phyloP scores from a whole-genome alignment of 78 protist species.

The Anaeramoeba ignava region DNA sequence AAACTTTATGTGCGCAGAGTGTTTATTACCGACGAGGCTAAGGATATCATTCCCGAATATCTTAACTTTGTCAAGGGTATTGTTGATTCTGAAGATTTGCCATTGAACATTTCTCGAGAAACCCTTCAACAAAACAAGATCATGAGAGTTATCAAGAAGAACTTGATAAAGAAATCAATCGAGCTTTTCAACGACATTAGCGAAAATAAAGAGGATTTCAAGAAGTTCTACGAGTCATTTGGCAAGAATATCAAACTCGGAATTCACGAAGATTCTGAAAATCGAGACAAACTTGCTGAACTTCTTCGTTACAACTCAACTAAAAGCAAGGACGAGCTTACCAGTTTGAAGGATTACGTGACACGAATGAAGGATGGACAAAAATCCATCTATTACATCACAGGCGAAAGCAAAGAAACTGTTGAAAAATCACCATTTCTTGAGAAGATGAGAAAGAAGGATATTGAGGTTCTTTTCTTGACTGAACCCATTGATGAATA shows the following conservation, averaged over 20 bases:
- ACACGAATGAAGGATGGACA: constrained; percentile 94
- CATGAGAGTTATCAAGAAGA: constrained; percentile 94
- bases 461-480: constrained; percentile 93
- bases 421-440: constrained; percentile 80
- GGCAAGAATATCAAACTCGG: constrained; percentile 96
- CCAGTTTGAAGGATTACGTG: constrained; percentile 95
- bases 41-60: constrained; percentile 96
- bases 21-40: constrained; percentile 98
- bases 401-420: constrained; percentile 76
- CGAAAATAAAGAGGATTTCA: constrained; percentile 82
- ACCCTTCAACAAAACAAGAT: constrained; percentile 96
- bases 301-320: constrained; percentile 90
- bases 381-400: constrained; percentile 96
- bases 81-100: constrained; percentile 98
- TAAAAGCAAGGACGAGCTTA: constrained; percentile 68
- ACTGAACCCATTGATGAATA: constrained; percentile 99
- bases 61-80: constrained; percentile 93
- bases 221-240: constrained; percentile 90
- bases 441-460: constrained; percentile 60
- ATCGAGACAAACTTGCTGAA: constrained; percentile 89
- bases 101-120: constrained; percentile 99
- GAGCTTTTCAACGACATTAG: constrained; percentile 91
- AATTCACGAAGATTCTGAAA: constrained; percentile 93
- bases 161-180: constrained; percentile 92
- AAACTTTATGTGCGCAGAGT: constrained; percentile 97